Evolutionary conservation across 1,284 basidiomycete genomes (phyloP).

Genomic region (Exobasidium rhododendri): DNA sequence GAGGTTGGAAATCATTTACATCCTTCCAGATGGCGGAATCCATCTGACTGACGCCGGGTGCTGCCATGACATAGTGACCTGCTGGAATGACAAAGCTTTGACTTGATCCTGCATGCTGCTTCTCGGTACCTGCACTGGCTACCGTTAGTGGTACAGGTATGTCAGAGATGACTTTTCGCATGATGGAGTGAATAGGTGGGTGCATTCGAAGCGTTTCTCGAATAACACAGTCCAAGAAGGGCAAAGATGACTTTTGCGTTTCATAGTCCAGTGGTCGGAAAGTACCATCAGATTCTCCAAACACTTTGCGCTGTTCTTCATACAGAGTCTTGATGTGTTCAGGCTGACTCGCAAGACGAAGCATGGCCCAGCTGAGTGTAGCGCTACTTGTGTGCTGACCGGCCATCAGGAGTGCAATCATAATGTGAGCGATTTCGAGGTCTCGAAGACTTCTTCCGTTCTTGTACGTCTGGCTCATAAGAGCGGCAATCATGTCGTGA

Average conservation of each 20-base stretch:
- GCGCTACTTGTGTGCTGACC: conserved; percentile 97
- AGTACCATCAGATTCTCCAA: conserved; percentile 63
- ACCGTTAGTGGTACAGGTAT: conserved; percentile 78
- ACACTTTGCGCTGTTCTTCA: conserved; percentile 81
- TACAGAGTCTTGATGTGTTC: conserved; percentile 62
- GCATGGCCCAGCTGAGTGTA: conserved; percentile 81
- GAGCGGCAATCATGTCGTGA: conserved; percentile 87
- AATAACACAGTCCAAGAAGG: conserved; percentile 81
- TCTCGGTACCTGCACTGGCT: conserved; percentile 33
- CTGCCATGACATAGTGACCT: conserved; percentile 86
- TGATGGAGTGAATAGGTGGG: conserved; percentile 57
- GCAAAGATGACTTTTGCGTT: conserved; percentile 71
- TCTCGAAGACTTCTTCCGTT: conserved; percentile 75
- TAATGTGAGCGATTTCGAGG: conserved; percentile 91
- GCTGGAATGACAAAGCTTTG: conserved; percentile 78
- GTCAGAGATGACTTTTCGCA: conserved; percentile 81
- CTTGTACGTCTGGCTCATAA: conserved; percentile 82
- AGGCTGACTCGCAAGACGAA: conserved; percentile 78
- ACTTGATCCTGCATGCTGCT: background rate
- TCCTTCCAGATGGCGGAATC: conserved; percentile 78
- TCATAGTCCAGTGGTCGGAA: conserved; percentile 82
- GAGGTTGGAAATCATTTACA: conserved; percentile 66
- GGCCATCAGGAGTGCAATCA: conserved; percentile 68
- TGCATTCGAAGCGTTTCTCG: conserved; percentile 77
- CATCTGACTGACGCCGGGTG: conserved; percentile 80